These are phyloP conservation scores for Termitomyces sp. DNA, from an alignment of 768 basidiomycete genomes.

Conservation along the genomic window DNA sequence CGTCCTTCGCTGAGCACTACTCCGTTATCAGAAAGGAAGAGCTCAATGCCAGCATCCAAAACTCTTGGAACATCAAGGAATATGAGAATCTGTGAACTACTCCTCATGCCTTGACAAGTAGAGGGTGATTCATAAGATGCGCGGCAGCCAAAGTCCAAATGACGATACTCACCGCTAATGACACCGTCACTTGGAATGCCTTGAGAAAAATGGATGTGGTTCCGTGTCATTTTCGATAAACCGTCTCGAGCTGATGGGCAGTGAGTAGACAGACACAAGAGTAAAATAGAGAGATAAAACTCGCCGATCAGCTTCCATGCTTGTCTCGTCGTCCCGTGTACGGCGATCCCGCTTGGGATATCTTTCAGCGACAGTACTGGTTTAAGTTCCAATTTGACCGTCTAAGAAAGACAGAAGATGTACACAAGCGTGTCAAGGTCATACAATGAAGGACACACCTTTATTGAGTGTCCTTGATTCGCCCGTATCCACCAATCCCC, in stretches of 20 bases:
- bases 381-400: slow-evolving; percentile 60
- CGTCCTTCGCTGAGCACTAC: slow-evolving; percentile 85
- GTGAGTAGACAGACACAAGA: background rate
- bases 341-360: slow-evolving; percentile 64
- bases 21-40: slow-evolving; percentile 80
- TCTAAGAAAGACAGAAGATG: slow-evolving; percentile 30
- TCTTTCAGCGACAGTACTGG: slow-evolving; percentile 52
- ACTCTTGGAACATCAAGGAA: slow-evolving; percentile 74
- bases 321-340: slow-evolving; percentile 69
- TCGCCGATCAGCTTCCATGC: slow-evolving; percentile 74
- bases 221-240: slow-evolving; percentile 78
- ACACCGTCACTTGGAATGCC: slow-evolving; percentile 60
- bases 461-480: slow-evolving; percentile 85
- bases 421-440: background rate
- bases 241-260: slow-evolving; percentile 51
- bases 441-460: slow-evolving; percentile 34
- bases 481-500: slow-evolving; percentile 83
- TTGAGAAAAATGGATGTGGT: slow-evolving; percentile 92
- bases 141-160: background rate
- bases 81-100: slow-evolving; percentile 70
- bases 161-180: slow-evolving; percentile 58
- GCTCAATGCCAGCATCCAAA: slow-evolving; percentile 59
- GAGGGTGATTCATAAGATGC: background rate
- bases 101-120: slow-evolving; percentile 65
- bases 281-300: slow-evolving; percentile 8